Evolutionary conservation across 208 protist species (phyloP).

Genomic region (Wallacemonas rigidus): DNA sequence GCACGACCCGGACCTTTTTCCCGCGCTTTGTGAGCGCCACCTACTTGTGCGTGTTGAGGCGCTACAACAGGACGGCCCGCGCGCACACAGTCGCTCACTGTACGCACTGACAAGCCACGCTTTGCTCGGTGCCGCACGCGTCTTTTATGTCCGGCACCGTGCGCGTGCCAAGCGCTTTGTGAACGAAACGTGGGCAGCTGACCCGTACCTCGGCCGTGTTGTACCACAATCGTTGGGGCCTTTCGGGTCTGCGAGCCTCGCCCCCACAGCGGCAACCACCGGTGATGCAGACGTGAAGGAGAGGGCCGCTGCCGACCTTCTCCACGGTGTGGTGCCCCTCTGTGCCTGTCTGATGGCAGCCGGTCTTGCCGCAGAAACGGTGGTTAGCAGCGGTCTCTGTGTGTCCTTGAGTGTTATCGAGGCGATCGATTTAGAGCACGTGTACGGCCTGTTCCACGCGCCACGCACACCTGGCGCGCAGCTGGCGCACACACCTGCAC

Average conservation of each 20-base stretch:
- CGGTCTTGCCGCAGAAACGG: conserved; percentile 51
- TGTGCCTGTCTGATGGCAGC: conserved; percentile 62
- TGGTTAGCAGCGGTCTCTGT: conserved; percentile 66
- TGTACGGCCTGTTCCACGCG: conserved; percentile 48
- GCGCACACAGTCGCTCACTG: background rate
- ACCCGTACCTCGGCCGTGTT: background rate
- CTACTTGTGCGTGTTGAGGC: conserved; percentile 9
- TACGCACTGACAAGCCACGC: conserved; percentile 20
- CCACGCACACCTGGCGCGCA: background rate
- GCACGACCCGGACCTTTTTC: conserved; percentile 18
- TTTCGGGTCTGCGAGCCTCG: too few species aligned
- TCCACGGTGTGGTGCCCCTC: conserved; percentile 24
- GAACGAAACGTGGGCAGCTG: background rate
- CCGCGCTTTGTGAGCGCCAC: conserved; percentile 9
- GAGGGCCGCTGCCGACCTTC: background rate
- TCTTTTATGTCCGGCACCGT: background rate
- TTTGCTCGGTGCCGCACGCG: background rate
- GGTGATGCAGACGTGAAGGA: background rate
- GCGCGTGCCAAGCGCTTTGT: background rate
- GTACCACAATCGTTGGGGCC: too few species aligned
- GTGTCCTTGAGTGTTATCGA: conserved; percentile 47
- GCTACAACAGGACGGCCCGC: conserved; percentile 7
- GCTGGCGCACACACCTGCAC: background rate
- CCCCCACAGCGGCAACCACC: background rate
- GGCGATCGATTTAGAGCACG: conserved; percentile 40